These are phyloP conservation scores for Rhodotorula sp. DNA, from an alignment of 1,284 basidiomycete species.

Conservation along the genomic window DNA sequence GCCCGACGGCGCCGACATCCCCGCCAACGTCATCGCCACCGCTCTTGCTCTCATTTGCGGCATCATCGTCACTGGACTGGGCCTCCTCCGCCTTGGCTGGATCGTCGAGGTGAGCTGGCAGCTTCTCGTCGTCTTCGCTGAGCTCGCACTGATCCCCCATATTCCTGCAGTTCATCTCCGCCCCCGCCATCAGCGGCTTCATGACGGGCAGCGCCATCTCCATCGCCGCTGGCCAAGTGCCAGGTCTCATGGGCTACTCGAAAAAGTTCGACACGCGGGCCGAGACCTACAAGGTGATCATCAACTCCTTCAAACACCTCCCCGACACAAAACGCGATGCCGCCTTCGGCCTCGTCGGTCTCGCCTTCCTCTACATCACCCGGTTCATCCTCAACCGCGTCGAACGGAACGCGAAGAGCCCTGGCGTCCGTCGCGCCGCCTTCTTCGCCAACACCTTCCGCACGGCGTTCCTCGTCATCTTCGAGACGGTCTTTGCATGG, in stretches of 20 bases:
- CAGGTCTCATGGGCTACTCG: constrained; percentile 78
- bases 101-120: background rate
- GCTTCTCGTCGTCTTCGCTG: fast-evolving
- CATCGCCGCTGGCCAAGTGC: constrained; percentile 80
- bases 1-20: constrained; percentile 45
- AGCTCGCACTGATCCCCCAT: background rate
- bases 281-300: constrained; percentile 81
- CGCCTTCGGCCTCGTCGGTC: constrained; percentile 80
- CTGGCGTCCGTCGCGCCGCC: constrained; percentile 61
- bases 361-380: constrained; percentile 71
- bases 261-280: constrained; percentile 73
- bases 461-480: constrained; percentile 80
- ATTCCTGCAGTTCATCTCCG: constrained; percentile 91
- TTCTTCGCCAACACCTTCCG: constrained; percentile 84
- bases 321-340: constrained; percentile 72
- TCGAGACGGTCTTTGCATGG: constrained; percentile 82
- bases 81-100: constrained; percentile 86
- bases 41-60: constrained; percentile 84
- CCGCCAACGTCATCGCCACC: constrained; percentile 71
- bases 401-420: constrained; percentile 21
- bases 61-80: constrained; percentile 88
- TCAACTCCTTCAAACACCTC: constrained; percentile 84
- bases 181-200: constrained; percentile 86
- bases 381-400: constrained; percentile 61
- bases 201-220: constrained; percentile 61